phyloP scores from a whole-genome alignment of 2,329 filamentous ascomycete genomes.

The Xylaria sp. region DNA sequence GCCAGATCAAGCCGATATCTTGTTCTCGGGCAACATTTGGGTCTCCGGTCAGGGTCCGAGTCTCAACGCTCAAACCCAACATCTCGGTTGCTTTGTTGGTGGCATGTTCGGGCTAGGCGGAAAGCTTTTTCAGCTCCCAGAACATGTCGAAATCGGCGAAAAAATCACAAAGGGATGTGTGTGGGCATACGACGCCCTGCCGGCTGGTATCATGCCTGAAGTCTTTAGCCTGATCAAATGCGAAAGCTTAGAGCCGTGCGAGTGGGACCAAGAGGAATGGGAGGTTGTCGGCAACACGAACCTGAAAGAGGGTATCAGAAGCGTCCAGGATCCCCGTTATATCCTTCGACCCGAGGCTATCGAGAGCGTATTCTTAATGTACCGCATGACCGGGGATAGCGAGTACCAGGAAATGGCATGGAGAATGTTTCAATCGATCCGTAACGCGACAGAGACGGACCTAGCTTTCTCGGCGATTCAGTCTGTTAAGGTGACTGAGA shows the following conservation, averaged over 20 bases:
- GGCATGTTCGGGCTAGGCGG: slow-evolving; percentile 61
- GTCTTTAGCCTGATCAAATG: slow-evolving; percentile 61
- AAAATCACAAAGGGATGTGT: slow-evolving; percentile 66
- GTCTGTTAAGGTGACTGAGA: slow-evolving; percentile 63
- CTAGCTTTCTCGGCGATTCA: slow-evolving; percentile 60
- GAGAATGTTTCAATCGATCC: slow-evolving; percentile 63
- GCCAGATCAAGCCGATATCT: slow-evolving; percentile 68
- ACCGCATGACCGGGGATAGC: slow-evolving; percentile 61
- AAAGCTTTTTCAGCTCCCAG: slow-evolving; percentile 57
- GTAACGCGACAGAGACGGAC: slow-evolving; percentile 59
- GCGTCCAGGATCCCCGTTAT: slow-evolving; percentile 62
- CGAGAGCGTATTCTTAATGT: slow-evolving; percentile 65
- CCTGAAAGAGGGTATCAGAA: slow-evolving; percentile 70
- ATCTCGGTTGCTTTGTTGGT: slow-evolving; percentile 61
- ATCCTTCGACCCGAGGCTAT: slow-evolving; percentile 63
- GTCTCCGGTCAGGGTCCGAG: slow-evolving; percentile 43
- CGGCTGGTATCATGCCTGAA: slow-evolving; percentile 70
- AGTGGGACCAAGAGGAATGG: slow-evolving; percentile 55
- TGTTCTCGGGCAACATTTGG: slow-evolving; percentile 64
- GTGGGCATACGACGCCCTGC: slow-evolving; percentile 67
- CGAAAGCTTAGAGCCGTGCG: slow-evolving; percentile 51
- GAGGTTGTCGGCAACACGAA: slow-evolving; percentile 39
- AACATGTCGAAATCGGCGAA: slow-evolving; percentile 60
- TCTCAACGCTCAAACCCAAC: slow-evolving; percentile 53
- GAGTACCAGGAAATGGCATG: slow-evolving; percentile 63